Conservation (phyloP, 2,329 filamentous ascomycete genomes). For the Colletotrichum plurivorum region DNA sequence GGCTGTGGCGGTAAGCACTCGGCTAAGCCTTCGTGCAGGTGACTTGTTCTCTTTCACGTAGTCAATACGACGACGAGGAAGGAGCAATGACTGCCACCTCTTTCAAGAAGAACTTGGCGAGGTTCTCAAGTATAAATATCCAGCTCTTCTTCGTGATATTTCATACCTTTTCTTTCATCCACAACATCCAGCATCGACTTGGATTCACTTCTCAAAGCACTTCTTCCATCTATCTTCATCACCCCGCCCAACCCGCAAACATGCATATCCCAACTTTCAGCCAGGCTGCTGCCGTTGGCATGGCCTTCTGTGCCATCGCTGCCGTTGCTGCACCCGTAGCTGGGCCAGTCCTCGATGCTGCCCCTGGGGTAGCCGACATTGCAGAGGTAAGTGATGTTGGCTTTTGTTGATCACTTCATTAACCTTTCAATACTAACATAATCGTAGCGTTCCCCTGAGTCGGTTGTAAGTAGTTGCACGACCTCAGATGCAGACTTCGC, state of each 20-base stretch:
- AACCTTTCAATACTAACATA: background rate
- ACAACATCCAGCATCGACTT: background rate
- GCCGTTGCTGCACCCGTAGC: conserved; percentile 23
- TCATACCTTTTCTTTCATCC: background rate
- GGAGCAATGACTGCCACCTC: background rate
- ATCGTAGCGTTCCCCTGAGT: conserved; percentile 16
- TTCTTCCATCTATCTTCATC: background rate
- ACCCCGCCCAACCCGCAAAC: background rate
- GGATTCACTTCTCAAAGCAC: background rate
- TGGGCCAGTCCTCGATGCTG: background rate
- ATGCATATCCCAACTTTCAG: conserved; percentile 32
- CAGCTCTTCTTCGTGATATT: background rate
- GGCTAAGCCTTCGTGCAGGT: too few species aligned
- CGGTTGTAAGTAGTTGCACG: conserved; percentile 11
- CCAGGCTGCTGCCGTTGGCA: conserved; percentile 24
- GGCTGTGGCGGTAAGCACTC: too few species aligned
- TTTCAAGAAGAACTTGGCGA: too few species aligned
- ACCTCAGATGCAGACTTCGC: too few species aligned
- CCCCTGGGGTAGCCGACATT: background rate
- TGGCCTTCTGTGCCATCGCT: conserved; percentile 26
- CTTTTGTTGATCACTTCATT: too few species aligned
- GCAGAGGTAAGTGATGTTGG: background rate
- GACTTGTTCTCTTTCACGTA: too few species aligned
- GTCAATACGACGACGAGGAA: background rate
- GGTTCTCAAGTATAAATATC: conserved; percentile 23